These are phyloP conservation scores for Colletotrichum endophyticum DNA, from an alignment of 2,329 filamentous ascomycete genomes.

Conservation along the genomic window DNA sequence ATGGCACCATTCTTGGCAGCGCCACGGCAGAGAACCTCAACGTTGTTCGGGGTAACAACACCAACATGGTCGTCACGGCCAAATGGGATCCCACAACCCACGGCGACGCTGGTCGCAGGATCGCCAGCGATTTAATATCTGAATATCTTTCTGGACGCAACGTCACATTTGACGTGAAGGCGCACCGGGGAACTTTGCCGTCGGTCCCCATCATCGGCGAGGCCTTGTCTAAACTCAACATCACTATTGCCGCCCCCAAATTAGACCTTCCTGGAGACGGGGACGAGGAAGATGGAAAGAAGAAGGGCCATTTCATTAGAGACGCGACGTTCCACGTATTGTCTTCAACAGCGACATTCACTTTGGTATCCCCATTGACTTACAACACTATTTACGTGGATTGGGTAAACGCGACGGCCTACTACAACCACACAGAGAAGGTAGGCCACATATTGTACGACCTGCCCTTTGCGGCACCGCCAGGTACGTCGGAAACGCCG, in stretches of 20 bases:
- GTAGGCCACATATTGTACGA: constrained; percentile 81
- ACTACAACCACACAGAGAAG: constrained; percentile 79
- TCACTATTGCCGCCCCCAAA: constrained; percentile 75
- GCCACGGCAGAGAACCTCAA: constrained; percentile 69
- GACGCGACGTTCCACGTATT: constrained; percentile 87
- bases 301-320: constrained; percentile 74
- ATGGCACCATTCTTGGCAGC: constrained; percentile 77
- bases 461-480: constrained; percentile 76
- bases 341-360: constrained; percentile 86
- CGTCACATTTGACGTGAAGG: constrained; percentile 76
- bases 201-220: constrained; percentile 73
- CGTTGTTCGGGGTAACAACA: constrained; percentile 74
- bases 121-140: constrained; percentile 78
- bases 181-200: constrained; percentile 77
- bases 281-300: constrained; percentile 44
- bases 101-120: constrained; percentile 62
- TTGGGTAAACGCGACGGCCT: constrained; percentile 81
- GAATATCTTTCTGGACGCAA: constrained; percentile 90
- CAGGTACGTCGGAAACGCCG: constrained; percentile 75
- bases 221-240: constrained; percentile 72
- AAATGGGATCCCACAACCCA: constrained; percentile 76
- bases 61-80: constrained; percentile 69
- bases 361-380: constrained; percentile 77
- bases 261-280: constrained; percentile 62
- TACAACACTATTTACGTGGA: constrained; percentile 79